Evolutionary conservation across 345 rosid species (phyloP).

Genomic region (Acer negundo): DNA sequence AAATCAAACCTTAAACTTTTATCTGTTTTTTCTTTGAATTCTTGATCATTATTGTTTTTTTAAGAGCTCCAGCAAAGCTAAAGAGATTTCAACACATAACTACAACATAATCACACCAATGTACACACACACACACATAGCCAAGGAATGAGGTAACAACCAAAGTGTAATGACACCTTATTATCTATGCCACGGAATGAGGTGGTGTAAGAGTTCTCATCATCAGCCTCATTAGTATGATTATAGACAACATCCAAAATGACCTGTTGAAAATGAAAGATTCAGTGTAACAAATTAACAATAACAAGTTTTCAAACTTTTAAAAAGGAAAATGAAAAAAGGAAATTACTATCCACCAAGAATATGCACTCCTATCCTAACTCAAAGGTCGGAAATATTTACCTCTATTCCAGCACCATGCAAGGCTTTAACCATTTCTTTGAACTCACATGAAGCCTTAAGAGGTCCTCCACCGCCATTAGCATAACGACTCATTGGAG

Average conservation of each 20-base stretch:
- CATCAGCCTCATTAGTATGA: conserved; percentile 96
- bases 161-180: conserved; percentile 48
- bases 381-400: conserved; percentile 18
- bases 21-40: neutral
- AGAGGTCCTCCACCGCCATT: conserved; percentile 80
- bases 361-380: neutral
- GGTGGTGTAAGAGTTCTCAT: conserved; percentile 73
- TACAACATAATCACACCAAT: neutral
- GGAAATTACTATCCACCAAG: neutral
- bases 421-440: conserved; percentile 94
- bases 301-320: conserved; percentile 18
- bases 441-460: conserved; percentile 79
- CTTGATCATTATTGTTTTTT: neutral
- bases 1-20: neutral
- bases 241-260: conserved; percentile 96
- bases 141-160: conserved; percentile 77
- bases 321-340: conserved; percentile 12
- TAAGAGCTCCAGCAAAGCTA: neutral
- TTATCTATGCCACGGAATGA: conserved; percentile 98
- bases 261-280: conserved; percentile 50
- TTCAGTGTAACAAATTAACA: conserved; percentile 5
- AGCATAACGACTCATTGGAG: conserved; percentile 97
- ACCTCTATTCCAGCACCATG: conserved; percentile 96
- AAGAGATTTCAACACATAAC: neutral
- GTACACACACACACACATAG: conserved; percentile 23